These are phyloP conservation scores for Globisporangium cylindrosporum DNA, from an alignment of 352 stramenopile species.

Conservation along the genomic window DNA sequence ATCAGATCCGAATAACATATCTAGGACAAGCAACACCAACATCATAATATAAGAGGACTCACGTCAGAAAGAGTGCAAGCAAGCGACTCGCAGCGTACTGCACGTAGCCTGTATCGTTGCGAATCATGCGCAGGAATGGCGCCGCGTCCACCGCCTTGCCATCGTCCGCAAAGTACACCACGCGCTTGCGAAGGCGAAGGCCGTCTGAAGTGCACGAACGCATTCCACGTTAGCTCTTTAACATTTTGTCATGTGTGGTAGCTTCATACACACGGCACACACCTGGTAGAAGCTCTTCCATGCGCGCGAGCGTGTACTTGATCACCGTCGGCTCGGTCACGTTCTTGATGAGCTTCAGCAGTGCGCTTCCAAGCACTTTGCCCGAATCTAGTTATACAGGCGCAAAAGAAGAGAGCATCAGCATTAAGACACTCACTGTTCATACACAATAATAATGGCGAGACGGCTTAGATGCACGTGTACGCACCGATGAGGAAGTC, in stretches of 20 bases:
- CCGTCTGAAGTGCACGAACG: constrained; percentile 34
- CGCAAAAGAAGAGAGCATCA: background rate
- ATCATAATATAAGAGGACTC: constrained; percentile 9
- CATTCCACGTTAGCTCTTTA: background rate
- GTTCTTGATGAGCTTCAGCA: constrained; percentile 88
- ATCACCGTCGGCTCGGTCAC: constrained; percentile 85
- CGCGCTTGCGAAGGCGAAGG: constrained; percentile 72
- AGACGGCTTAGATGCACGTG: background rate
- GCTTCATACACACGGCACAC: background rate
- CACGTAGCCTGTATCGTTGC: constrained; percentile 83
- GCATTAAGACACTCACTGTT: background rate
- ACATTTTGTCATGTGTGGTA: background rate
- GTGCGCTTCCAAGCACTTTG: constrained; percentile 46
- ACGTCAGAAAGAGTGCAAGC: constrained; percentile 85
- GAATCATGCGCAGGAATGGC: constrained; percentile 80
- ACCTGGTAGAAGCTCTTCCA: constrained; percentile 82
- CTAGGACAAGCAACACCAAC: background rate
- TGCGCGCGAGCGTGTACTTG: constrained; percentile 83
- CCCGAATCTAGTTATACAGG: constrained; percentile 42
- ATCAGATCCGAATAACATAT: background rate
- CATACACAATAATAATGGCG: background rate
- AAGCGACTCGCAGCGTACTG: constrained; percentile 79
- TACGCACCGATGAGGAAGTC: constrained; percentile 57
- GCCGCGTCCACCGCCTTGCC: constrained; percentile 71
- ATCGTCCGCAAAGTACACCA: constrained; percentile 76